Evolutionary conservation across 2,329 filamentous ascomycete genomes (phyloP).

Genomic region (Tolypocladium ophioglossoides): DNA sequence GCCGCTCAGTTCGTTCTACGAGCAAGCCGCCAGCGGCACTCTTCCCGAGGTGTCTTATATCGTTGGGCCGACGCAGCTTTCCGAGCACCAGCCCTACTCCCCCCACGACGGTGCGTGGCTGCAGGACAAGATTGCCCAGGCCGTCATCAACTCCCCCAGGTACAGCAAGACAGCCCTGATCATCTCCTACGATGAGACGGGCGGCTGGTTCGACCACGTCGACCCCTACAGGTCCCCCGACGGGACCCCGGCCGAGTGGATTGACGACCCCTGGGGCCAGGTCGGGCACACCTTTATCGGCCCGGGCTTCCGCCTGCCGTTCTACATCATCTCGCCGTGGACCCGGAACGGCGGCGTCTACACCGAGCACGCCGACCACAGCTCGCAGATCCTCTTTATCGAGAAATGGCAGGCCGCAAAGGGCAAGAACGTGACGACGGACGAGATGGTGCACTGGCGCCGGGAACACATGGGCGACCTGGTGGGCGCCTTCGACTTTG

Average conservation of each 20-base stretch:
- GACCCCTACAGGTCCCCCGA: conserved; percentile 36
- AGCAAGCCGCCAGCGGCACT: conserved; percentile 36
- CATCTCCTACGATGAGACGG: conserved; percentile 35
- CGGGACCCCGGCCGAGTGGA: conserved; percentile 41
- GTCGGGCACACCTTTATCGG: conserved; percentile 25
- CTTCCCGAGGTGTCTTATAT: conserved; percentile 42
- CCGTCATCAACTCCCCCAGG: conserved; percentile 35
- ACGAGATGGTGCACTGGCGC: conserved; percentile 20
- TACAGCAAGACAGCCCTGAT: conserved; percentile 38
- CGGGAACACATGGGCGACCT: conserved; percentile 22
- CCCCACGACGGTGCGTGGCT: conserved; percentile 46
- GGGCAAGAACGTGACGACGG: conserved; percentile 25
- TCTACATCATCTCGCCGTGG: conserved; percentile 46
- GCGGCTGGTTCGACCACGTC: conserved; percentile 45
- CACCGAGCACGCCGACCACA: conserved; percentile 44
- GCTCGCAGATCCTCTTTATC: conserved; percentile 42
- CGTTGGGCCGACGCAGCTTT: conserved; percentile 37
- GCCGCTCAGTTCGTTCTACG: conserved; percentile 38
- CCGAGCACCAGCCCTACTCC: conserved; percentile 41
- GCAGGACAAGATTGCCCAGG: conserved; percentile 39
- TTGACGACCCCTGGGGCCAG: conserved; percentile 27
- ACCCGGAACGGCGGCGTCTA: conserved; percentile 42
- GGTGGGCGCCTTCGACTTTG: conserved; percentile 30
- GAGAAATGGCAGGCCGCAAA: conserved; percentile 33
- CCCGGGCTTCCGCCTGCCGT: conserved; percentile 36